Base-by-base conservation (phyloP, 495 filamentous ascomycete species). In the Ramalina intermedia region DNA sequence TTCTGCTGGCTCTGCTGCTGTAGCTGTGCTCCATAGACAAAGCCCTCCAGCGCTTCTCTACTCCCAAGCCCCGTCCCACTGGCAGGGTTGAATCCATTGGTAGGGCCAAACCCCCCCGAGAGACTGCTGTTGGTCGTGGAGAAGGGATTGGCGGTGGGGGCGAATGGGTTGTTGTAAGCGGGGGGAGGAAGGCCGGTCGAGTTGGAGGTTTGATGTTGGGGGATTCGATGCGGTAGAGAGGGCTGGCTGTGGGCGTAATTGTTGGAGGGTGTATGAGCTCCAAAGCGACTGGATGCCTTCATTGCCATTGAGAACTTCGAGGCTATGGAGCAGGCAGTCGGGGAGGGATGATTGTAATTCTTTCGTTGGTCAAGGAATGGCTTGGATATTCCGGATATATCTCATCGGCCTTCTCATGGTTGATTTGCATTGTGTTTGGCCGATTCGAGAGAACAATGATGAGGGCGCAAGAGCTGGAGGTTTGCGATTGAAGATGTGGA, bases 21-120 rank as follows among this genome's bases (percentile, higher is more conserved):
- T 55, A 87, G 70, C 57, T 79, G 73, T 48, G 78, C 74, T 14
- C 79, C 85, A 54, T 86, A 79, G 47, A 82, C 80, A 58, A 94
- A 94, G 2, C 85, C 79, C 73, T 88, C 82, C 60, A 89, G 78
- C 36, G 86, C 87, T 27, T 85, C 87, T 62, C 90, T 85, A 63
- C 86, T 89, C n/a, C 77, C 89, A 37, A 96, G 75, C 1, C 87
- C 87, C 2, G 85, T 84, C 21, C 85, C 85, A 24, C n/a, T 24
- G 41, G 79, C 82, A 46, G 72, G 78, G 53, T 80, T 74, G 46
- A 81, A 70, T 42, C 73, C 68, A 41, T 61, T 63, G 48, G 59
- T 67, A 38, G 68, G 70, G 6, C 69, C 74, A 49, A 85, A 78
- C 6, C 73, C 79, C 37, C 76, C 64, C 2, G 74, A 66, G 52